phyloP scores from a whole-genome alignment of 148 eudicot species.

The Amaranthus palmeri region DNA sequence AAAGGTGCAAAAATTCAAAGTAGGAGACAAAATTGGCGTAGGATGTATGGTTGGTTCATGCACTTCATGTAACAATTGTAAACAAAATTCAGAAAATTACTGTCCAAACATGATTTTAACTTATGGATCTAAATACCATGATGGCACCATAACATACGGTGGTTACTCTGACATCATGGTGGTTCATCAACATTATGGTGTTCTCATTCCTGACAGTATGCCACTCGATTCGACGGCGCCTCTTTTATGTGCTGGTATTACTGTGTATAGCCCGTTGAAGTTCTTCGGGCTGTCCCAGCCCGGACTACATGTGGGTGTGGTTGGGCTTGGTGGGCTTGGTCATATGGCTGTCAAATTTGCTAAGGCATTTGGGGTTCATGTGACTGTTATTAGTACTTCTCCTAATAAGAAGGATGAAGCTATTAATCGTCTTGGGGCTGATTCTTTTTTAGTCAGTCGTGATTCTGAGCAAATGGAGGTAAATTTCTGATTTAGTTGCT shows the following conservation, averaged over 20 bases:
- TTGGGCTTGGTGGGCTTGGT: constrained; percentile 51
- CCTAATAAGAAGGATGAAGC: constrained; percentile 44
- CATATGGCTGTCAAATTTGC: constrained; percentile 53
- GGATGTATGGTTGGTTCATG: constrained; percentile 43
- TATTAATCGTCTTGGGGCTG: constrained; percentile 34
- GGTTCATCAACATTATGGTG: constrained; percentile 27
- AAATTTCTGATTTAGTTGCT: too few species aligned
- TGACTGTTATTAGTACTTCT: constrained; percentile 48
- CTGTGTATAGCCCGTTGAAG: constrained; percentile 41
- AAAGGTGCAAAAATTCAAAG: constrained; percentile 35
- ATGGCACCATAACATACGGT: constrained; percentile 35
- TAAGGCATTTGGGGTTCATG: constrained; percentile 44
- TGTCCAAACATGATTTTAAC: constrained; percentile 27
- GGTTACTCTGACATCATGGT: constrained; percentile 41
- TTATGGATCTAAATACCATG: constrained; percentile 27
- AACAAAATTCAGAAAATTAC: constrained; percentile 23
- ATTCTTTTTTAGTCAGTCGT: constrained; percentile 27
- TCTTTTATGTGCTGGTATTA: constrained; percentile 47
- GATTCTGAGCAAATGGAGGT: constrained; percentile 34
- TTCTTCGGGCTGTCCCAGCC: constrained; percentile 36
- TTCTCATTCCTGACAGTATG: constrained; percentile 31
- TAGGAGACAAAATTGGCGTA: constrained; percentile 44
- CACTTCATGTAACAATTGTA: constrained; percentile 34
- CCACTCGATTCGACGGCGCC: constrained; percentile 43
- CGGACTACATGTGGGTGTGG: constrained; percentile 39